Conservation (phyloP, 495 filamentous ascomycete species). For the Lindgomyces ingoldianus region DNA sequence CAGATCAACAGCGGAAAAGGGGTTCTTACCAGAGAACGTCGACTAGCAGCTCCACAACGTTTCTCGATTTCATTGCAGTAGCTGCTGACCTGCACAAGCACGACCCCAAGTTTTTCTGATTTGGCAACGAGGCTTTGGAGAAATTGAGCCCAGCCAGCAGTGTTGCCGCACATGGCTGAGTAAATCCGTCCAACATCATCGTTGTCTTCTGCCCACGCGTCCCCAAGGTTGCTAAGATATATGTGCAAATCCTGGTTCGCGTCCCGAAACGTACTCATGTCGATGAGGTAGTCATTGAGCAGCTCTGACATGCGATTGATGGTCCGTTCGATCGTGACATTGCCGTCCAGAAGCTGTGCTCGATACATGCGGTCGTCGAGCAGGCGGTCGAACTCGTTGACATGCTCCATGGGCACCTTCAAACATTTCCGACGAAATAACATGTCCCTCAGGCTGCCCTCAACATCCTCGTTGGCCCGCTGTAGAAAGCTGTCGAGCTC, state of each 20-base stretch:
- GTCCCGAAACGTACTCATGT: constrained; percentile 74
- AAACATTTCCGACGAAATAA: constrained; percentile 77
- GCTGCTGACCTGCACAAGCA: constrained; percentile 43
- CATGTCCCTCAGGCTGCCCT: constrained; percentile 77
- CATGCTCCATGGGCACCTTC: constrained; percentile 79
- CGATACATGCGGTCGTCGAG: constrained; percentile 81
- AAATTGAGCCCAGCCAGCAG: constrained; percentile 43
- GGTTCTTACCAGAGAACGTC: constrained; percentile 39
- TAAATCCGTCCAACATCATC: constrained; percentile 40
- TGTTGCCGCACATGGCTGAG: constrained; percentile 45
- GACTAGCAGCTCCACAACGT: constrained; percentile 46
- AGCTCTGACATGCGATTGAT: constrained; percentile 71
- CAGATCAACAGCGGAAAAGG: constrained; percentile 4
- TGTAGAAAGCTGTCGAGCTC: constrained; percentile 91
- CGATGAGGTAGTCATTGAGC: constrained; percentile 73
- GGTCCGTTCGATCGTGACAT: constrained; percentile 89
- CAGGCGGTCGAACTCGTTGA: constrained; percentile 85
- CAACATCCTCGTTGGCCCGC: constrained; percentile 80
- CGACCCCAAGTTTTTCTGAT: constrained; percentile 41
- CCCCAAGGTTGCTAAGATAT: constrained; percentile 66
- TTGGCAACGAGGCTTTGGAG: constrained; percentile 42
- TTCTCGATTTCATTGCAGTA: constrained; percentile 46
- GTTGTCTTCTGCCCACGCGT: constrained; percentile 50
- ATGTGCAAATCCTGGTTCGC: constrained; percentile 74
- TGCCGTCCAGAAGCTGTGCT: constrained; percentile 76